Conservation (phyloP, 495 filamentous ascomycete species). For the Xylaria intraflava region DNA sequence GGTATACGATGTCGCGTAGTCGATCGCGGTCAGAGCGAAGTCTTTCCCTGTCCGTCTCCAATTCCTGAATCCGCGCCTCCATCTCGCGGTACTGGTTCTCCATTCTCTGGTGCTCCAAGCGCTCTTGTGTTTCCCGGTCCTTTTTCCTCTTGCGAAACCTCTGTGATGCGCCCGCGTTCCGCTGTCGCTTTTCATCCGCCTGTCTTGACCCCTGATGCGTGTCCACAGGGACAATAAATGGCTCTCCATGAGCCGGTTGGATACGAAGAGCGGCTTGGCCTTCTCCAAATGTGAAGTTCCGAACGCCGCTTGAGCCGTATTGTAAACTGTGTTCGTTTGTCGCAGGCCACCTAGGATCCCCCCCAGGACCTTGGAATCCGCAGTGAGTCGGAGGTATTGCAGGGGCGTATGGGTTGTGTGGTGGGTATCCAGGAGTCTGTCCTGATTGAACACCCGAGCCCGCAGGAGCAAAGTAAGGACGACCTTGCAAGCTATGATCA, state of each 20-base stretch:
- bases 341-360: constrained; percentile 31
- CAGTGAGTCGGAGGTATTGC: constrained; percentile 9
- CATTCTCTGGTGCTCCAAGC: constrained; percentile 55
- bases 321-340: constrained; percentile 13
- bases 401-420: constrained; percentile 3
- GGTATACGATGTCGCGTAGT: constrained; percentile 55
- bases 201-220: constrained; percentile 76
- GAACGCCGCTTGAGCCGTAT: constrained; percentile 21
- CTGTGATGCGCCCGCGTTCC: constrained; percentile 89
- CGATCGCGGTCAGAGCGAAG: constrained; percentile 55
- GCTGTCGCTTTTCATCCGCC: constrained; percentile 84
- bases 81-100: constrained; percentile 50
- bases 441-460: constrained; percentile 19
- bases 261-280: constrained; percentile 37
- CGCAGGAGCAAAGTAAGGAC: not conserved
- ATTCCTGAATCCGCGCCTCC: constrained; percentile 37
- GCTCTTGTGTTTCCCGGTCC: constrained; percentile 74
- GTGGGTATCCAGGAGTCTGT: constrained; percentile 7
- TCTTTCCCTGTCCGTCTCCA: constrained; percentile 42
- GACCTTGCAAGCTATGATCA: constrained; percentile 7
- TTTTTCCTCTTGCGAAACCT: constrained; percentile 84
- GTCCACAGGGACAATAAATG: constrained; percentile 59
- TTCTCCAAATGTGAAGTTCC: constrained; percentile 33
- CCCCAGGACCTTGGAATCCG: constrained; percentile 12
- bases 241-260: constrained; percentile 36